Conservation (phyloP, 2,329 filamentous ascomycete genomes). For the Cryoendolithus antarcticus region DNA sequence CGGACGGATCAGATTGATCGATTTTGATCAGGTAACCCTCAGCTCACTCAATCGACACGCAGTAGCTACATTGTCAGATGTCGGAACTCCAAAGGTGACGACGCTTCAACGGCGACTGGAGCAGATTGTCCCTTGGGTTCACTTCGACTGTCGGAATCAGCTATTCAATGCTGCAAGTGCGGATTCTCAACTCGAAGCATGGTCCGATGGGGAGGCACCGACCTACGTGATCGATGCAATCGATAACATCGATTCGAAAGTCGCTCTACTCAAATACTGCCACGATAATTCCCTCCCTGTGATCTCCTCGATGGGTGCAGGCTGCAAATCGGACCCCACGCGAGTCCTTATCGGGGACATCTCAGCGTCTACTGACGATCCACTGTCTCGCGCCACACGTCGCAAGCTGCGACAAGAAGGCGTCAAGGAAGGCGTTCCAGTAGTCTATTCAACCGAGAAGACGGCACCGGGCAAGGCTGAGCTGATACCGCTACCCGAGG, state of each 20-base stretch:
- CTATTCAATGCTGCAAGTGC: slow-evolving; percentile 64
- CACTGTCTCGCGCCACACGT: slow-evolving; percentile 72
- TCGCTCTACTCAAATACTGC: slow-evolving; percentile 80
- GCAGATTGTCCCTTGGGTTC: slow-evolving; percentile 82
- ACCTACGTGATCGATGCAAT: slow-evolving; percentile 95
- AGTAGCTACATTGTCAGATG: slow-evolving; percentile 84
- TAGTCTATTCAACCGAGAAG: slow-evolving; percentile 87
- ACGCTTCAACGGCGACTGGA: slow-evolving; percentile 69
- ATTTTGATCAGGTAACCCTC: slow-evolving; percentile 95
- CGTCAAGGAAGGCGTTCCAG: slow-evolving; percentile 73
- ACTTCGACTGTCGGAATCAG: slow-evolving; percentile 75
- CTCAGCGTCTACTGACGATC: slow-evolving; percentile 73
- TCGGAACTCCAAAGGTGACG: slow-evolving; percentile 83
- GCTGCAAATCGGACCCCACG: slow-evolving; percentile 80
- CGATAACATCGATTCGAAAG: slow-evolving; percentile 96
- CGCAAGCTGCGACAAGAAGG: slow-evolving; percentile 64
- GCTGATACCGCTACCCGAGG: slow-evolving; percentile 72
- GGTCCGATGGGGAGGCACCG: slow-evolving; percentile 51
- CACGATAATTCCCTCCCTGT: slow-evolving; percentile 64
- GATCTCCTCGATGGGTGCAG: slow-evolving; percentile 91
- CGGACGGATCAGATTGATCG: slow-evolving; percentile 73
- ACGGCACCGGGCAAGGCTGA: slow-evolving; percentile 82
- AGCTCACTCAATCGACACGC: slow-evolving; percentile 94
- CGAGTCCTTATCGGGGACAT: slow-evolving; percentile 86
- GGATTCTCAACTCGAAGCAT: slow-evolving; percentile 52